These are phyloP conservation scores for Torulaspora indica DNA, from an alignment of 805 yeast genomes.

Conservation along the genomic window DNA sequence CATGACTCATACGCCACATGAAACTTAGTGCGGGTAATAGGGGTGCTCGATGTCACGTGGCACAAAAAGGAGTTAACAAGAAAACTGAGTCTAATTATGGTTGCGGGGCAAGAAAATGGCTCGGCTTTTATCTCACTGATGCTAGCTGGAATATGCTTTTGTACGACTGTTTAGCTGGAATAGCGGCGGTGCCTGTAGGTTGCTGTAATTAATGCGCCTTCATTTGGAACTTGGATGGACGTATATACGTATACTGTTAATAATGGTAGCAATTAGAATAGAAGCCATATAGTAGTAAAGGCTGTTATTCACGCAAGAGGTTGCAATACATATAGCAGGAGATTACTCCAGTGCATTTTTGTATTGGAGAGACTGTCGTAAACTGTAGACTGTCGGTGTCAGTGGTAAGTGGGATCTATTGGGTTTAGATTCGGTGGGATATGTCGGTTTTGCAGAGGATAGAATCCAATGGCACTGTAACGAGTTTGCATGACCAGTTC, in stretches of 20 bases:
- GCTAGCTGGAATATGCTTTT: too few relatives aligned
- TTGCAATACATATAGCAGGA: too few relatives aligned
- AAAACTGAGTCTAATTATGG: too few relatives aligned
- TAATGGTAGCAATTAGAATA: not conserved
- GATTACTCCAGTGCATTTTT: too few relatives aligned
- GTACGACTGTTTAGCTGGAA: not conserved
- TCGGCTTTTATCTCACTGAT: not conserved
- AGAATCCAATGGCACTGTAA: constrained; percentile 22
- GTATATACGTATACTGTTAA: not conserved
- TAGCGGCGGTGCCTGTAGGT: not conserved
- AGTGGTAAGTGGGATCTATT: too few relatives aligned
- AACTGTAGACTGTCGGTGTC: too few relatives aligned
- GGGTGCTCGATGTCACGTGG: too few relatives aligned
- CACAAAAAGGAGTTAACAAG: too few relatives aligned
- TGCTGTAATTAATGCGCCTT: not conserved
- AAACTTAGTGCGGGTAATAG: too few relatives aligned
- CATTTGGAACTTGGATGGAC: not conserved
- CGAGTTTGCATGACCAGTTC: constrained; percentile 14
- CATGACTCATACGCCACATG: too few relatives aligned
- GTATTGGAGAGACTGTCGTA: too few relatives aligned
- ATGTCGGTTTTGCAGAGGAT: constrained; percentile 19
- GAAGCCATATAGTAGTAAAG: not conserved
- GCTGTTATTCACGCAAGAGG: not conserved
- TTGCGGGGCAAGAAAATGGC: constrained; percentile 1
- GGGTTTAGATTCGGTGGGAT: not conserved